phyloP scores from a whole-genome alignment of 805 yeast species.

The Kurtzmaniella fragi region DNA sequence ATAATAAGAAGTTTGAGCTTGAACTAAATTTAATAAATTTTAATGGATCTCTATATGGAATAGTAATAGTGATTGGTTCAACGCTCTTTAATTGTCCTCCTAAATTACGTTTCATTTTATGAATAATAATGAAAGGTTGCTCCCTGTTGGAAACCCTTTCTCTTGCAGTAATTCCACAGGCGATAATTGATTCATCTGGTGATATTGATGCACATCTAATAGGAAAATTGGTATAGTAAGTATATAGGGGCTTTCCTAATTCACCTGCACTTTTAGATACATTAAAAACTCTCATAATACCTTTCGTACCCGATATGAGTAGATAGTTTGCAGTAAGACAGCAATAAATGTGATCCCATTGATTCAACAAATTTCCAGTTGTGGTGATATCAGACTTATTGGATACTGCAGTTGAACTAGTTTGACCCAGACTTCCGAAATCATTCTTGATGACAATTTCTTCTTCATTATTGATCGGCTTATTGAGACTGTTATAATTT shows the following conservation, averaged over 20 bases:
- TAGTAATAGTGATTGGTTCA: slow-evolving; percentile 65
- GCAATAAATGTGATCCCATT: slow-evolving; percentile 61
- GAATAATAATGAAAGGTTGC: slow-evolving; percentile 70
- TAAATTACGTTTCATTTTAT: slow-evolving; percentile 22
- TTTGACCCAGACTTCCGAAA: slow-evolving; percentile 13
- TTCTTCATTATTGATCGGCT: slow-evolving; percentile 11
- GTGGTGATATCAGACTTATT: slow-evolving; percentile 16
- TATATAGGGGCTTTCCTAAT: slow-evolving; percentile 61
- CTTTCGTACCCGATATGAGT: slow-evolving; percentile 68
- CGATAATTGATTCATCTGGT: slow-evolving; percentile 57
- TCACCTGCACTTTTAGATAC: slow-evolving; percentile 26
- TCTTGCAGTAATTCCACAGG: slow-evolving; percentile 78
- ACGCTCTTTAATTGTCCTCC: slow-evolving; percentile 20
- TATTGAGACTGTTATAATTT: slow-evolving; percentile 34
- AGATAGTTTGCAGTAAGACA: slow-evolving; percentile 54
- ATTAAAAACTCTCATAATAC: slow-evolving; percentile 64
- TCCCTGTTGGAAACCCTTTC: slow-evolving; percentile 65
- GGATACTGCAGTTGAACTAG: slow-evolving; percentile 1
- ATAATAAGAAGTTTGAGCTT: slow-evolving; percentile 64
- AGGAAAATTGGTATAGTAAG: slow-evolving; percentile 66
- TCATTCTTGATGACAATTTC: slow-evolving; percentile 27
- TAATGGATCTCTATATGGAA: slow-evolving; percentile 85
- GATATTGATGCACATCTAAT: slow-evolving; percentile 75
- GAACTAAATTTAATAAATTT: slow-evolving; percentile 68
- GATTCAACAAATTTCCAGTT: slow-evolving; percentile 28